Evolutionary conservation across 225 moss, liverwort and hornwort genomes (phyloP), one percentile per base, ranked within the genome.

Genomic region (Sphagnum tenellum): DNA sequence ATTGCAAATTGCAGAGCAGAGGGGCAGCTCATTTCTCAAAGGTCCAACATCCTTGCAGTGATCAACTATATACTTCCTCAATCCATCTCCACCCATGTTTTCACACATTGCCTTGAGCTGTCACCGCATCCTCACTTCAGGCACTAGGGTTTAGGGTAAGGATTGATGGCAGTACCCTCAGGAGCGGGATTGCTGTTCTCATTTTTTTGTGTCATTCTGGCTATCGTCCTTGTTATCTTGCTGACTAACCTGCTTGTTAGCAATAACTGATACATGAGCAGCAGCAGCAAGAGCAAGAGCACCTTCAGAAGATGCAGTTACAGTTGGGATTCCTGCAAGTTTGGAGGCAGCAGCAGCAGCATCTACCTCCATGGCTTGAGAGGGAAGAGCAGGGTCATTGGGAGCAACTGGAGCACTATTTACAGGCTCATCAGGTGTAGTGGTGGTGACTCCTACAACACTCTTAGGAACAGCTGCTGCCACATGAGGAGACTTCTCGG

Each of bases 11-110:
- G 96, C 85, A 98, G 93, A 73, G 96, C 96, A 80, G 88, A 29
- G 61, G 69, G 96, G 96, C 74, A 98, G 90, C 89, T 98, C 96
- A 75, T 83, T 88, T 76, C 96, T 90, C 68, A 98, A 81, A 48
- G 92, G 90, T 85, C 96, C 96, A 81, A 98, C 96, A 82, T 98
- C 96, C 87, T 98, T 98, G 76, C 90, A 88, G 82, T 98, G 96
- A 75, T 98, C 93, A 51, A 98, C 96, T 72, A 98, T 98, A 79
- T 93, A 98, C 79, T 92, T 98, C 75, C 96, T 89, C 72, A 92
- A 81, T 78, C 92, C 93, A 86, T 93, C 93, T 76, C 96, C 93
- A 76, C 93, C 96, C 96, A 98, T 98, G 64, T 84, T 86, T 82
- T 98, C 96, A 75, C 96, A 98, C 72, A 98, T 81, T 76, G 84